Conservation (phyloP, 805 yeast genomes). For the Babjeviella inositovora region DNA sequence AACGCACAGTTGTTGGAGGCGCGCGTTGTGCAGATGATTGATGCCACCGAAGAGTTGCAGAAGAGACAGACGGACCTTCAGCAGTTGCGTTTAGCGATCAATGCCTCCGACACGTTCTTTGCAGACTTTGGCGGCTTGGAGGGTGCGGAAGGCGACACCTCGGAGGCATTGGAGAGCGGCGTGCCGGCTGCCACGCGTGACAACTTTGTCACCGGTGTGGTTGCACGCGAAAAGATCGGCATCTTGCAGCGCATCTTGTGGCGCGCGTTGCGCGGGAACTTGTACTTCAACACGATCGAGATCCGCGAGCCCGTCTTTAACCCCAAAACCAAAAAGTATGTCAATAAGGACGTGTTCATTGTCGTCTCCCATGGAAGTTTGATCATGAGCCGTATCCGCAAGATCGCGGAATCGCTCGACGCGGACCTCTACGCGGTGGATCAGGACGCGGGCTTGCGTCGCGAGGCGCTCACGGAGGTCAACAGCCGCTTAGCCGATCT, state of each 20-base stretch:
- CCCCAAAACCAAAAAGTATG: slow-evolving; percentile 31
- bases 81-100: slow-evolving; percentile 54
- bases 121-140: slow-evolving; percentile 12
- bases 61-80: slow-evolving; percentile 46
- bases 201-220: slow-evolving; percentile 66
- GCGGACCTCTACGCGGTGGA: slow-evolving; percentile 61
- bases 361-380: slow-evolving; percentile 84
- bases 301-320: slow-evolving; percentile 58
- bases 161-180: slow-evolving; percentile 1
- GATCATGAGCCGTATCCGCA: slow-evolving; percentile 54
- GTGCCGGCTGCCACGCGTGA: slow-evolving; percentile 12
- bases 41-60: slow-evolving; percentile 49
- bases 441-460: slow-evolving; percentile 16
- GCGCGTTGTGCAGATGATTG: slow-evolving; percentile 55
- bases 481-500: slow-evolving; percentile 35
- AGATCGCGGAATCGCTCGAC: slow-evolving; percentile 81
- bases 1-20: slow-evolving; percentile 56
- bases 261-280: slow-evolving; percentile 88
- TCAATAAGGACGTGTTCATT: slow-evolving; percentile 70
- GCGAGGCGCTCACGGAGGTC: slow-evolving; percentile 25
- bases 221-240: slow-evolving; percentile 52
- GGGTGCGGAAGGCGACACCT: no score
- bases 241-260: slow-evolving; percentile 73
- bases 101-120: slow-evolving; percentile 30
- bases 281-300: slow-evolving; percentile 61